Evolutionary conservation across 1,284 basidiomycete species (phyloP), one percentile per base, ranked within the genome.

Genomic region (Meira miltonrushii): DNA sequence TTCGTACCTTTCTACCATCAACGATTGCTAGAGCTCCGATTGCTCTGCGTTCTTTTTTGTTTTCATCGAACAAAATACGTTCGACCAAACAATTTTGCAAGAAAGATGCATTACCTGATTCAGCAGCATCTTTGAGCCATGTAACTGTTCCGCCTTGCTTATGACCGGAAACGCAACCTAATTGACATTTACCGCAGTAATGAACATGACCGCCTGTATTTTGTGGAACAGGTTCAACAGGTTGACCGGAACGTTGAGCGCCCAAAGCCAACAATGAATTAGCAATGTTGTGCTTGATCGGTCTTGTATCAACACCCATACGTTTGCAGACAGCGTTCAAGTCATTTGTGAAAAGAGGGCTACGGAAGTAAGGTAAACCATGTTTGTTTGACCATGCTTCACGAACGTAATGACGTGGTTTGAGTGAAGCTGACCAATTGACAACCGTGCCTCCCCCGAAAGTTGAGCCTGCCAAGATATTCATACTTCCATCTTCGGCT

Each of bases 401-500:
- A 51, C 81, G 75, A 7, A 80, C 65, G 59, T 74, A 79, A 59
- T 75, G 68, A n/a, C 78, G 79, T 12, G 79, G 79, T 60, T 74
- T 72, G 52, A 80, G 74, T 19, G 78, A 79, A 2, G 80, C 81
- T 0, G 79, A 79, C 82, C 82, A 82, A 67, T 82, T 82, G 71
- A 82, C 77, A 19, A 79, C 74, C 0, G 78, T 79, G 12, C 82
- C 82, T 4, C 82, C 82, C 6, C 82, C 82, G 25, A 81, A 81
- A 15, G 77, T 79, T 13, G 73, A 71, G 0, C 79, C 81, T 2
- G 79, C 78, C 3, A 82, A 66, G 21, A 82, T 57, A 49, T 73
- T 79, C 57, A 81, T 65, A 23, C 73, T 70, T 3, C 79, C 77
- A 47, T 79, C 73, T 48, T 81, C 79, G 21, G 73, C 77, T 11